These are phyloP conservation scores for Cercophora samala DNA, from an alignment of 495 filamentous ascomycete genomes.

Conservation along the genomic window DNA sequence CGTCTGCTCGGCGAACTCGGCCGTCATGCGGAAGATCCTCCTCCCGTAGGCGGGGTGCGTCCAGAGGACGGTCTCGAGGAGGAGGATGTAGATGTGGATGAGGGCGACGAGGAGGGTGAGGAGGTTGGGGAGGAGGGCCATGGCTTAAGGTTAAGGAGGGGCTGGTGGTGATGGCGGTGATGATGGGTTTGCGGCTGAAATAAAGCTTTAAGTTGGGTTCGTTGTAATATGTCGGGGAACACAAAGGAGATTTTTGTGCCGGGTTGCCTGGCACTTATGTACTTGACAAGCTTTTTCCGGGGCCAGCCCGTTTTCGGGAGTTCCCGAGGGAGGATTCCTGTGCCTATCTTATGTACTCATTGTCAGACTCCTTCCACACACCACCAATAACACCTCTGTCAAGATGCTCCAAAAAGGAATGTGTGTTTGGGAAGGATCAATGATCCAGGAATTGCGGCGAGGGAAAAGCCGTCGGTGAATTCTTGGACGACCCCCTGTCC, in stretches of 20 bases:
- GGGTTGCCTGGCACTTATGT: not conserved
- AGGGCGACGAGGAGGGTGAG: conserved; percentile 24
- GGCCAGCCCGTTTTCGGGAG: not conserved
- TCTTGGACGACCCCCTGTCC: not conserved
- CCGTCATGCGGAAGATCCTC: conserved; percentile 29
- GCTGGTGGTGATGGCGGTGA: not conserved
- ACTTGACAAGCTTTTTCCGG: not conserved
- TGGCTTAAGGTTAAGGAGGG: conserved; percentile 4
- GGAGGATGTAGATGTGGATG: conserved; percentile 36
- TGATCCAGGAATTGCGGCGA: not conserved
- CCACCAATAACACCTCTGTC: not conserved
- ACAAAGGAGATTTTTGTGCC: not conserved
- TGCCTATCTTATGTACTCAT: too few relatives aligned
- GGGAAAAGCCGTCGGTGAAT: not conserved
- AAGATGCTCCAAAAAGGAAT: not conserved
- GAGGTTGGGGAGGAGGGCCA: conserved; percentile 24
- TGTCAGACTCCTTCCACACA: not conserved
- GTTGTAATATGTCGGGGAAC: not conserved
- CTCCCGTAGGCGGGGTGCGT: conserved; percentile 28
- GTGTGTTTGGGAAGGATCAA: not conserved
- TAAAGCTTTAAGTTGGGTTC: too few relatives aligned
- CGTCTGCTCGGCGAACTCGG: conserved; percentile 30
- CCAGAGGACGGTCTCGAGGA: conserved; percentile 37
- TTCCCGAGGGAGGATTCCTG: not conserved
- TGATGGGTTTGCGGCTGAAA: not conserved